These are phyloP conservation scores for Fagopyrum tataricum DNA, from an alignment of 148 eudicot genomes.

Conservation along the genomic window DNA sequence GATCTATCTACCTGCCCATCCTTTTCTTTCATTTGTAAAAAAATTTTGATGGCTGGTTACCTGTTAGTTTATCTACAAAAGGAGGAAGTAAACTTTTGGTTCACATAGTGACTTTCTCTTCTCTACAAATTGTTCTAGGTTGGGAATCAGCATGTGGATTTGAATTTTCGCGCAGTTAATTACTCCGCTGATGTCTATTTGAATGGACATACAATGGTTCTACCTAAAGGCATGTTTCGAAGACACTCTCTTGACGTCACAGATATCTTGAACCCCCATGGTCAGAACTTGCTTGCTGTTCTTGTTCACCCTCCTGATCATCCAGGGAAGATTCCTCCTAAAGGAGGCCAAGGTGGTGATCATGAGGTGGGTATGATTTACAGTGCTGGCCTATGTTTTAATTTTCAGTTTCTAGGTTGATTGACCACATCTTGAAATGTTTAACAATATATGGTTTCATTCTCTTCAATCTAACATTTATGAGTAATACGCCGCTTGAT, in stretches of 20 bases:
- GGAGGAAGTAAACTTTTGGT: constrained; percentile 2
- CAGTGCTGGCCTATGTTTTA: not conserved
- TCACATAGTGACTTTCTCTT: not conserved
- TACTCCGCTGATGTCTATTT: constrained; percentile 87
- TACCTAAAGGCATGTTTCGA: constrained; percentile 95
- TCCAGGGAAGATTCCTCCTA: constrained; percentile 79
- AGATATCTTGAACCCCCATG: constrained; percentile 57
- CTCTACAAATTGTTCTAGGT: constrained; percentile 33
- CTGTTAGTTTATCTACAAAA: not conserved
- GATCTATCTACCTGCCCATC: not conserved
- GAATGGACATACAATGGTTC: constrained; percentile 74
- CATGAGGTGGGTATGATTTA: constrained; percentile 49
- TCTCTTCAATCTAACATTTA: not conserved
- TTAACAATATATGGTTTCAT: not conserved
- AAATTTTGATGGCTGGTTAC: not conserved
- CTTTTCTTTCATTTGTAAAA: not conserved
- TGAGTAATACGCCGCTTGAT: not conserved
- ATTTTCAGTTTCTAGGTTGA: not conserved
- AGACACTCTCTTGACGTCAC: constrained; percentile 85
- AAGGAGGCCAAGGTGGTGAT: constrained; percentile 98
- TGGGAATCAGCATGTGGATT: constrained; percentile 64
- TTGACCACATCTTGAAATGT: not conserved
- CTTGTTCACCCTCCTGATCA: constrained; percentile 96
- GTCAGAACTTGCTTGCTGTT: constrained; percentile 83
- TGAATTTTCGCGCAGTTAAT: constrained; percentile 89